These are phyloP conservation scores for Nemophila menziesii DNA, from an alignment of 257 asterid genomes.

Conservation along the genomic window DNA sequence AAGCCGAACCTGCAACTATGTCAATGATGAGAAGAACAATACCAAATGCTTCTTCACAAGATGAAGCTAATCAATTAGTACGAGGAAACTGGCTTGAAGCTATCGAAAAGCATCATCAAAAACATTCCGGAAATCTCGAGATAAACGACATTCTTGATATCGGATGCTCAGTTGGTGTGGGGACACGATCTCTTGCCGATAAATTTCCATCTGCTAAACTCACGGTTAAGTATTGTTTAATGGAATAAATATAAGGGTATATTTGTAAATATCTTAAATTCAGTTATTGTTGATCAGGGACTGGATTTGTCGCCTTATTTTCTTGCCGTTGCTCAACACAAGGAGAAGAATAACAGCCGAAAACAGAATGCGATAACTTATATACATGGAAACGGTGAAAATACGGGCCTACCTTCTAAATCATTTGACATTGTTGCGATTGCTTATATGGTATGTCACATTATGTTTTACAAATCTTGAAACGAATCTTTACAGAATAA, in stretches of 20 bases:
- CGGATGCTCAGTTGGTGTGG: slow-evolving; percentile 93
- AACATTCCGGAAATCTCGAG: slow-evolving; percentile 29
- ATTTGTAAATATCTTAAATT: slow-evolving; percentile 2
- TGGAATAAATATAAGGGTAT: too few species aligned
- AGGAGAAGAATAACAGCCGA: slow-evolving; percentile 40
- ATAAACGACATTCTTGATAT: slow-evolving; percentile 60
- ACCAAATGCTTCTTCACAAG: slow-evolving; percentile 69
- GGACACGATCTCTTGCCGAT: slow-evolving; percentile 66
- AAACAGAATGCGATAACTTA: slow-evolving; percentile 37
- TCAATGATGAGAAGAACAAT: slow-evolving; percentile 68
- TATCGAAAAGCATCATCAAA: slow-evolving; percentile 51
- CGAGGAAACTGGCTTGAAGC: slow-evolving; percentile 92
- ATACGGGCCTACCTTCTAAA: slow-evolving; percentile 70
- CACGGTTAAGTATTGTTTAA: slow-evolving; percentile 35
- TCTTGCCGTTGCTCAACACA: slow-evolving; percentile 73
- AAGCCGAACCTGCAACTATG: slow-evolving; percentile 94
- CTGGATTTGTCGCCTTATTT: slow-evolving; percentile 86
- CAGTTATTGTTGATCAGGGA: slow-evolving; percentile 50
- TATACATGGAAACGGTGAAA: slow-evolving; percentile 88
- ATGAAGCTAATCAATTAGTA: slow-evolving; percentile 73
- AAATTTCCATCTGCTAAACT: slow-evolving; percentile 57
- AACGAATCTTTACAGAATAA: not conserved
- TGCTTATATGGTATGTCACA: slow-evolving; percentile 62
- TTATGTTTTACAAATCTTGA: slow-evolving; percentile 1
- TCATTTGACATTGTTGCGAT: slow-evolving; percentile 82